Evolutionary conservation across 192 early-diverging fungal species (phyloP), one percentile per base, ranked within the genome.

Genomic region (Cetraspora pellucida): DNA sequence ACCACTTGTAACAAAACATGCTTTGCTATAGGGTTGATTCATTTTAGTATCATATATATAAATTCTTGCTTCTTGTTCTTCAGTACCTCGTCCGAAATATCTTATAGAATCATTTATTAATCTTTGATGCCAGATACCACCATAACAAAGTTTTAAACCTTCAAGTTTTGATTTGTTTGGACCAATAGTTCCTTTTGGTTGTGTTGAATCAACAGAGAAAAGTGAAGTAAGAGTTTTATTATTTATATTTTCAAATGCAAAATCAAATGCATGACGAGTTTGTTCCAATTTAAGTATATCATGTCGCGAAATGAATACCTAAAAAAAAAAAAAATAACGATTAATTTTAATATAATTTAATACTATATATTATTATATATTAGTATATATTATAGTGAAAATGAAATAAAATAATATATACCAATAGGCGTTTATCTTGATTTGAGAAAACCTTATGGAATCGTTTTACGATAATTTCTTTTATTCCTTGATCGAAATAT

Each of bases 361-460:
- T n/a, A n/a, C n/a, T n/a, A n/a, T n/a, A n/a, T n/a, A n/a, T n/a
- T n/a, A n/a, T n/a, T n/a, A n/a, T n/a, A n/a, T n/a, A n/a, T n/a
- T n/a, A n/a, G n/a, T n/a, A n/a, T n/a, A n/a, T n/a, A 16, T 55
- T 16, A 9, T 60, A 27, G 21, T 46, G 9, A 23, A 4, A 37
- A 55, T 55, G 19, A 43, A 23, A 25, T 28, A 43, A 30, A 66
- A 37, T 10, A 31, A 43, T 19, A 19, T 66, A 61, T 57, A 72
- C 70, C 70, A 72, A 72, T 28, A 72, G 25, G 2, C 52, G 47
- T 55, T 31, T 28, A 55, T 72, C 14, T n/a, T 52, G 19, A 57
- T 57, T 43, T 52, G n/a, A 72, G 55, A 72, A 72, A n/a, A 31
- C 28, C 19, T 72, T 55, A 55, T 54, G 54, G 37, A 72, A 72